Percentiles rank a stretch among this genome's conserved stretches.
Conservation (phyloP, 768 basidiomycete species). For the Boletus patriciae region DNA sequence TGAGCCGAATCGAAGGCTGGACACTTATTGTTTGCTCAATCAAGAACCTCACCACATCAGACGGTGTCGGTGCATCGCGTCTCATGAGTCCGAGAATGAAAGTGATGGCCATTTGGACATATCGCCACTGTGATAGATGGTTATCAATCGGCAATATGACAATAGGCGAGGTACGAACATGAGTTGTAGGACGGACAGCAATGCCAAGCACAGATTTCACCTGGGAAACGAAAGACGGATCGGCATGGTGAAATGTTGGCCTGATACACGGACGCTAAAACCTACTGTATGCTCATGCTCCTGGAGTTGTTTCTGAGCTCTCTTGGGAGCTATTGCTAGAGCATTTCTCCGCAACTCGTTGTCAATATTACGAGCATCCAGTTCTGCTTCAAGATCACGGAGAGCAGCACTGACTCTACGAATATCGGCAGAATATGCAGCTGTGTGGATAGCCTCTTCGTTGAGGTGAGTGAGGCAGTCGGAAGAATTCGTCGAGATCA, state of each 20-base stretch:
- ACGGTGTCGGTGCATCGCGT: slow-evolving; percentile 55
- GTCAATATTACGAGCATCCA: slow-evolving; percentile 46
- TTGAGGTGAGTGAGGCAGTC: slow-evolving; percentile 61
- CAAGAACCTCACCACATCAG: slow-evolving; percentile 61
- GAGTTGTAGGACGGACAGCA: slow-evolving; percentile 61
- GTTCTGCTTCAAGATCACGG: slow-evolving; percentile 49
- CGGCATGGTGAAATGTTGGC: not conserved
- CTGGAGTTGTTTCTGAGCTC: slow-evolving; percentile 45
- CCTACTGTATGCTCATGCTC: slow-evolving; percentile 53
- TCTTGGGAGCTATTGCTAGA: slow-evolving; percentile 39
- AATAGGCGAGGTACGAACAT: slow-evolving; percentile 48
- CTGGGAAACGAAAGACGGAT: slow-evolving; percentile 36
- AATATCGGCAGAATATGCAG: slow-evolving; percentile 52
- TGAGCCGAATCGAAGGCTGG: slow-evolving; percentile 65
- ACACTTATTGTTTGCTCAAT: slow-evolving; percentile 65
- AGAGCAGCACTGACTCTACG: slow-evolving; percentile 51
- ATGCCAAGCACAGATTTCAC: slow-evolving; percentile 59
- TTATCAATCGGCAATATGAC: slow-evolving; percentile 7
- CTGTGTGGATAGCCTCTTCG: slow-evolving; percentile 65
- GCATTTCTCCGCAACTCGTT: slow-evolving; percentile 45
- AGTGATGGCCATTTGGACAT: slow-evolving; percentile 66
- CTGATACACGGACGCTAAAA: not conserved
- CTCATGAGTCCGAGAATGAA: slow-evolving; percentile 63
- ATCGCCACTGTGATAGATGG: slow-evolving; percentile 65
- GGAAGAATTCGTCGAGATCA: slow-evolving; percentile 47